phyloP scores from a whole-genome alignment of 805 yeast species.

The Allodekkera sacchari region DNA sequence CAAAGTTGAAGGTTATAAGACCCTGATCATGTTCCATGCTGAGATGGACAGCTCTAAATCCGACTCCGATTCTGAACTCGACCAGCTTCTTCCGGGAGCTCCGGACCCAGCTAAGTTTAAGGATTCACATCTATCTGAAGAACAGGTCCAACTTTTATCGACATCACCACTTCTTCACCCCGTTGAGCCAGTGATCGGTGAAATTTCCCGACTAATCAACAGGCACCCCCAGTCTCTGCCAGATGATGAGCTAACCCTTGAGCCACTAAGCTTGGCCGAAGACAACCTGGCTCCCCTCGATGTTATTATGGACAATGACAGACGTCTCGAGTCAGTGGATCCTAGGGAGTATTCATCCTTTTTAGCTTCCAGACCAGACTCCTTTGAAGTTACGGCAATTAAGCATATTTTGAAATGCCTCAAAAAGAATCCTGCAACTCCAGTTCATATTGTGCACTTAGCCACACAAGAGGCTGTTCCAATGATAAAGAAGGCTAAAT shows the following conservation, averaged over 20 bases:
- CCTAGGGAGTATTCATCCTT: constrained; percentile 65
- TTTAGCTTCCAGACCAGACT: constrained; percentile 80
- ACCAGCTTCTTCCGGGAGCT: too few relatives aligned
- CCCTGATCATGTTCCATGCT: constrained; percentile 87
- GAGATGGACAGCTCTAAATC: constrained; percentile 52
- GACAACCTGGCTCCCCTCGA: constrained; percentile 20
- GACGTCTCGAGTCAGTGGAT: constrained; percentile 36
- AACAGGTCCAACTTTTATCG: constrained; percentile 46
- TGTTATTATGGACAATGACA: constrained; percentile 10
- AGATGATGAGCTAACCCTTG: neutral
- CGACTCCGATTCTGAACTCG: constrained; percentile 4
- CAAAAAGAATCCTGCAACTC: constrained; percentile 46
- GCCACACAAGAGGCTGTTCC: constrained; percentile 84
- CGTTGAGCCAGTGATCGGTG: constrained; percentile 51
- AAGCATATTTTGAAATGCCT: constrained; percentile 61
- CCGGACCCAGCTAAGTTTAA: too few relatives aligned
- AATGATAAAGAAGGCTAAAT: constrained; percentile 54
- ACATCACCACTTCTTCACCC: constrained; percentile 48
- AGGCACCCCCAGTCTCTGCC: constrained; percentile 10
- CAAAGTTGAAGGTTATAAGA: constrained; percentile 49
- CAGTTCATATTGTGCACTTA: constrained; percentile 83
- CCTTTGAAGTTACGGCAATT: constrained; percentile 80
- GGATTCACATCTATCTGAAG: too few relatives aligned
- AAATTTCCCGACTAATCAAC: constrained; percentile 28
- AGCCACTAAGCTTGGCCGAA: too few relatives aligned